phyloP scores from a whole-genome alignment of 2,329 filamentous ascomycete genomes.

The Ophiostoma perfectum region DNA sequence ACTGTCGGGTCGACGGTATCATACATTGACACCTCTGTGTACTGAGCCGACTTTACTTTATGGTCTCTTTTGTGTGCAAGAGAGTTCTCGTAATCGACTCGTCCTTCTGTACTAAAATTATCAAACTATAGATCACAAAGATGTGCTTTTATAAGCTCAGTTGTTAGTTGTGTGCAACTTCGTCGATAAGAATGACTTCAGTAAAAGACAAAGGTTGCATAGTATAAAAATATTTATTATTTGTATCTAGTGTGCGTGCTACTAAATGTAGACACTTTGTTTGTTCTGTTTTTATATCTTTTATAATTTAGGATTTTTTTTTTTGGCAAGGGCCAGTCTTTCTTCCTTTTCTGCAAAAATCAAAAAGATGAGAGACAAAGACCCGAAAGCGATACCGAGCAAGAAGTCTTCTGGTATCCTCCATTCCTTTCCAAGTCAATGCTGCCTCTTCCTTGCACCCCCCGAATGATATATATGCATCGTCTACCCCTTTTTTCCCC shows the following conservation, averaged over 20 bases:
- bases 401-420: background rate
- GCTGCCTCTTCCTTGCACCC: background rate
- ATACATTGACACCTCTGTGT: background rate
- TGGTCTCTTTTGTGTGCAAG: no score
- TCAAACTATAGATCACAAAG: no score
- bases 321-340: background rate
- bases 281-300: background rate
- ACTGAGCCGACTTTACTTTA: background rate
- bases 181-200: no score
- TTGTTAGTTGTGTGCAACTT: background rate
- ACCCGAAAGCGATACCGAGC: background rate
- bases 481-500: background rate
- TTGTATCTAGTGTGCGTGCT: background rate
- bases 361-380: background rate
- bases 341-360: background rate
- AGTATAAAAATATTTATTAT: background rate
- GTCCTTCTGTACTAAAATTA: no score
- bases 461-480: background rate
- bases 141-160: background rate
- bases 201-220: background rate
- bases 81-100: no score
- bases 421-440: background rate
- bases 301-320: background rate
- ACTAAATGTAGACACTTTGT: background rate
- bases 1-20: background rate